Percentiles rank a stretch among this genome's conserved stretches.
These are phyloP conservation scores for Oryza punctata DNA, from an alignment of 176 grass and related monocot genomes.

Conservation along the genomic window DNA sequence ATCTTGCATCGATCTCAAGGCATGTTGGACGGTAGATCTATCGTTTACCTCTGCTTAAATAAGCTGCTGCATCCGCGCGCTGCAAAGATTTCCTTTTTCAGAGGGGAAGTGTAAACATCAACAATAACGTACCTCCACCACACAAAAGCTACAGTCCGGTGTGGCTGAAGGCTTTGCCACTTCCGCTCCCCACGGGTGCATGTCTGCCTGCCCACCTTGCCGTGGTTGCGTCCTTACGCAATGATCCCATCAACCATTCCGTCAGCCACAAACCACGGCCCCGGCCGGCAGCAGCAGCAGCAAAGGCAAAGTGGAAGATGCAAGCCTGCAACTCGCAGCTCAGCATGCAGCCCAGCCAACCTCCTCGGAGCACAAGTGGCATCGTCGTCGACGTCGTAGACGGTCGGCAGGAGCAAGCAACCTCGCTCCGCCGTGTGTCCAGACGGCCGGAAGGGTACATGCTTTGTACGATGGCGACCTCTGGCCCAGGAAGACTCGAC, in stretches of 20 bases:
- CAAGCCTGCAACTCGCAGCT: background rate
- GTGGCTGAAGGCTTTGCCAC: constrained; percentile 19
- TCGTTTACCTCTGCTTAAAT: background rate
- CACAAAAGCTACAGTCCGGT: constrained; percentile 41
- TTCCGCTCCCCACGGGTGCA: constrained; percentile 26
- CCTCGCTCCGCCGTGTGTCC: constrained; percentile 16
- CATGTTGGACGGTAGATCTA: background rate
- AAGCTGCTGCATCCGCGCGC: background rate
- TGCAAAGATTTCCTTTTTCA: background rate
- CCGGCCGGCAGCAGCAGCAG: background rate
- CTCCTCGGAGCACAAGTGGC: background rate
- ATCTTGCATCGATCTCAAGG: background rate
- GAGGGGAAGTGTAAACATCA: constrained; percentile 3
- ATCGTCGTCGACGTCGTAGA: background rate
- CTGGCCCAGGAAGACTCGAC: background rate
- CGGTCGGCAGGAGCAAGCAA: background rate
- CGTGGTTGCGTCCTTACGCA: constrained; percentile 68
- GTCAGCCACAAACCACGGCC: constrained; percentile 34
- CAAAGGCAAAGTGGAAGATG: background rate
- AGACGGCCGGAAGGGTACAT: background rate
- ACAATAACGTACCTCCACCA: background rate
- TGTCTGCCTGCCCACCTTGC: background rate
- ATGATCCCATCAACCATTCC: constrained; percentile 66
- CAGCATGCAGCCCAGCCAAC: background rate
- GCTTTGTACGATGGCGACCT: background rate